Percentiles rank a stretch among this genome's conserved stretches.
These are phyloP conservation scores for Isabelozyma heimii DNA, from an alignment of 805 yeast genomes.

Conservation along the genomic window DNA sequence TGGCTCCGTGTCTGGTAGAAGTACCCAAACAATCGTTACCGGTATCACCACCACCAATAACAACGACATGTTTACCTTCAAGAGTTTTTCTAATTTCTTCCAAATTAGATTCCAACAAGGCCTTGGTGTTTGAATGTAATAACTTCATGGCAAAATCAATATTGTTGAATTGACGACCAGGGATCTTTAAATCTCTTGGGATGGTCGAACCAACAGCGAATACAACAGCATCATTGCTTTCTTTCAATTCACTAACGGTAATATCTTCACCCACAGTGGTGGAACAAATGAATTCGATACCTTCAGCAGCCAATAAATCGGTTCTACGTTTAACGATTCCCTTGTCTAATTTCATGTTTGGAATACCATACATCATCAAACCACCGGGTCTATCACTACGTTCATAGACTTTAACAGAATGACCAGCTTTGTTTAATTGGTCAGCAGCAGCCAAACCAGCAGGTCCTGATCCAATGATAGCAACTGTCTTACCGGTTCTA, in stretches of 20 bases:
- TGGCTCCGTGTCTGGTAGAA: conserved; percentile 94
- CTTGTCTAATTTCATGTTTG: conserved; percentile 97
- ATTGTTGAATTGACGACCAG: conserved; percentile 88
- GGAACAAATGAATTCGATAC: conserved; percentile 72
- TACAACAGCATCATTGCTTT: conserved; percentile 75
- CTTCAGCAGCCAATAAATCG: conserved; percentile 86
- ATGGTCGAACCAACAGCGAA: conserved; percentile 94
- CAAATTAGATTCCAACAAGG: conserved; percentile 76
- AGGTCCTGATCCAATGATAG: conserved; percentile 95
- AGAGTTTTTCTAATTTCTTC: conserved; percentile 70
- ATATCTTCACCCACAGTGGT: conserved; percentile 85
- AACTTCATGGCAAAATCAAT: conserved; percentile 94
- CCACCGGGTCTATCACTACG: conserved; percentile 97
- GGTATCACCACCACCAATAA: conserved; percentile 99
- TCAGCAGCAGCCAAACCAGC: conserved; percentile 97
- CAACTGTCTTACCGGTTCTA: conserved; percentile 84
- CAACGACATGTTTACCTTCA: conserved; percentile 87
- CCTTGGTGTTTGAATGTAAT: conserved; percentile 84
- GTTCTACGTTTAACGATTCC: conserved; percentile 89
- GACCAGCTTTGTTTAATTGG: conserved; percentile 96
- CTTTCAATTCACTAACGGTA: conserved; percentile 64
- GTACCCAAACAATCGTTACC: conserved; percentile 99
- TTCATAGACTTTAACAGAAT: conserved; percentile 85
- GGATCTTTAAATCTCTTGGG: conserved; percentile 91
- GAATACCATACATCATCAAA: conserved; percentile 96